These are phyloP conservation scores for Blastobotrys elegans DNA, from an alignment of 1,139 yeast genomes.

Conservation along the genomic window DNA sequence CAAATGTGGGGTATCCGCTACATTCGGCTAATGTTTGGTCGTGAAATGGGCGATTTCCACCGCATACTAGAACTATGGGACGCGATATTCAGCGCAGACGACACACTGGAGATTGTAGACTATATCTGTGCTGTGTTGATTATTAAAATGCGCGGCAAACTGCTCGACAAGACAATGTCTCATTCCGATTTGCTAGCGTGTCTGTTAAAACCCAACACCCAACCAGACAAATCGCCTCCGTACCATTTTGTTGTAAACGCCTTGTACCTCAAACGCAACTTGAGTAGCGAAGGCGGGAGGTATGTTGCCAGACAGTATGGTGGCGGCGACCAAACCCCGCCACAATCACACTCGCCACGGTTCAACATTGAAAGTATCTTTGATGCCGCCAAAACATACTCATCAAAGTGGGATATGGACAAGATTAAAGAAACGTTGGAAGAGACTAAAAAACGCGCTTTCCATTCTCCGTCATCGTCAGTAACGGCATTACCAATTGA, in stretches of 20 bases:
- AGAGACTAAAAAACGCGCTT: constrained; percentile 12
- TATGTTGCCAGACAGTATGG: constrained; percentile 27
- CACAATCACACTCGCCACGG: constrained; percentile 16
- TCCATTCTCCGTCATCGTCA: constrained; percentile 11
- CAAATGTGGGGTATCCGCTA: constrained; percentile 60
- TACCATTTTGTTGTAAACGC: constrained; percentile 30
- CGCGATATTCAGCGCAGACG: constrained; percentile 35
- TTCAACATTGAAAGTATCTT: constrained; percentile 23
- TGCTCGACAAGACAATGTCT: constrained; percentile 25
- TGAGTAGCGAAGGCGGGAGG: constrained; percentile 27
- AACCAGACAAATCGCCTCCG: constrained; percentile 17
- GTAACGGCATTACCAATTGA: not conserved
- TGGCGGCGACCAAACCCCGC: constrained; percentile 1
- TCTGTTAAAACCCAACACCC: constrained; percentile 22
- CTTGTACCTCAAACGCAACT: constrained; percentile 27
- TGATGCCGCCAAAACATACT: constrained; percentile 20
- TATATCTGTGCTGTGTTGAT: constrained; percentile 34
- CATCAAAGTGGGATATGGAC: constrained; percentile 22
- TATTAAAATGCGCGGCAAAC: constrained; percentile 28
- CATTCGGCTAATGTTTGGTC: constrained; percentile 46
- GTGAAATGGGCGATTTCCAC: constrained; percentile 41
- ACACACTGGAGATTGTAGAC: constrained; percentile 27
- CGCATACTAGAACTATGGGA: constrained; percentile 36
- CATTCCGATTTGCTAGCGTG: constrained; percentile 31
- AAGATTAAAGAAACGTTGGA: constrained; percentile 19